Conservation (phyloP, 208 protist species). For the Acanthamoeba culbertsoni region DNA sequence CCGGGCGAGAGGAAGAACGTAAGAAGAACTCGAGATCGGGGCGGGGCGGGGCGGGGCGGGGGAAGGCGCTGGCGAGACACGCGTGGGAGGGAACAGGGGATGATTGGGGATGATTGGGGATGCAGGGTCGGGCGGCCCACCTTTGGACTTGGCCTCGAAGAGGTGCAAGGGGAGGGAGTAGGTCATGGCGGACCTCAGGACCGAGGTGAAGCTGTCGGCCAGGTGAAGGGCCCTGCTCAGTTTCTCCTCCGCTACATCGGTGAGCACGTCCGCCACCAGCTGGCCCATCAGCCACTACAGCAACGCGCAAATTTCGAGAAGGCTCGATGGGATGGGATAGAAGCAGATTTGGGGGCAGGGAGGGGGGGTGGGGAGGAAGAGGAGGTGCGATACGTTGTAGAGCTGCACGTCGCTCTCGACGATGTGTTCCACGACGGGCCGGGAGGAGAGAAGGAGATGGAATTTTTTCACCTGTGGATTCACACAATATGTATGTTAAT, state of each 20-base stretch:
- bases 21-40: no score
- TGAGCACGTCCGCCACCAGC: not conserved
- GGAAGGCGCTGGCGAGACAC: no score
- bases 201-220: not conserved
- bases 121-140: no score
- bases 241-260: not conserved
- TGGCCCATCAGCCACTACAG: not conserved
- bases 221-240: not conserved
- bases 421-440: not conserved
- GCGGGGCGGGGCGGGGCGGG: no score
- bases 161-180: not conserved
- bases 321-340: not conserved
- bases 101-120: no score
- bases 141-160: not conserved
- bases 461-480: not conserved
- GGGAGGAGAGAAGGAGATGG: not conserved
- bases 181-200: not conserved
- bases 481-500: not conserved
- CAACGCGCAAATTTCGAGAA: not conserved
- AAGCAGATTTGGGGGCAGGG: not conserved
- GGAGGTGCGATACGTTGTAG: not conserved
- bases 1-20: no score
- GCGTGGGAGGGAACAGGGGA: not conserved
- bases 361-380: not conserved
- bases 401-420: not conserved